Evolutionary conservation across 2,329 filamentous ascomycete genomes (phyloP), one percentile per base, ranked within the genome.

Genomic region (Colletotrichum lupini): DNA sequence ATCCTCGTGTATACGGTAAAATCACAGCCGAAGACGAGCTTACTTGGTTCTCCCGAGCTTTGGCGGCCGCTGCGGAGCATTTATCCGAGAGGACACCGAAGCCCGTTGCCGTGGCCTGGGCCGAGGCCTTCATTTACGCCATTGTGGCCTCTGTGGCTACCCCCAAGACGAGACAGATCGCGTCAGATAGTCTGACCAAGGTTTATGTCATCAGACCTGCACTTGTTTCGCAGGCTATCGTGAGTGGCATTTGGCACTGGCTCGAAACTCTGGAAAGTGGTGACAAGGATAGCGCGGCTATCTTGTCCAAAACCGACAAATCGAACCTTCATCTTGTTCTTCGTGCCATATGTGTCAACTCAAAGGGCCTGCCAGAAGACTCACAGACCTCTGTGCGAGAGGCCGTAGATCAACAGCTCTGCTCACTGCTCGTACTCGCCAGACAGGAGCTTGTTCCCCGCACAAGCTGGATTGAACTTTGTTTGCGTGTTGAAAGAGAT

Each of bases 401-500:
- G n/a, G 19, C 52, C 9, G 49, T 74, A 14, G 90, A 94, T 76
- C 82, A 85, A 28, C 95, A 98, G 80, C 91, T 97, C 77, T 90
- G 95, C 75, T 89, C 90, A 6, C 84, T 98, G 4, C 85, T 98
- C 22, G 91, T 98, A 22, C 86, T 99, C 30, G 93, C 93, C 68
- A 93, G 94, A 28, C 87, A 91, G 24, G 92, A 95, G 73, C 84
- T 99, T 46, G 89, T 98, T 72, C 92, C 95, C 0, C 90, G 90
- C 72, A 88, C 92, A 24, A 94, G 90, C 74, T 99, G 97, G 97
- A 98, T 99, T 78, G 92, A 97, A 55, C 84, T 95, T 3, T 97
- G 94, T 78, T 87, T 98, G 68, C 91, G 91, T 73, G 92, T 93
- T 76, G 92, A 92, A 14, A 86, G 95, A 14, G 97, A 99, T 81